Conservation (phyloP, 352 stramenopile genomes). For the Hyaloperonospora arabidopsidis region DNA sequence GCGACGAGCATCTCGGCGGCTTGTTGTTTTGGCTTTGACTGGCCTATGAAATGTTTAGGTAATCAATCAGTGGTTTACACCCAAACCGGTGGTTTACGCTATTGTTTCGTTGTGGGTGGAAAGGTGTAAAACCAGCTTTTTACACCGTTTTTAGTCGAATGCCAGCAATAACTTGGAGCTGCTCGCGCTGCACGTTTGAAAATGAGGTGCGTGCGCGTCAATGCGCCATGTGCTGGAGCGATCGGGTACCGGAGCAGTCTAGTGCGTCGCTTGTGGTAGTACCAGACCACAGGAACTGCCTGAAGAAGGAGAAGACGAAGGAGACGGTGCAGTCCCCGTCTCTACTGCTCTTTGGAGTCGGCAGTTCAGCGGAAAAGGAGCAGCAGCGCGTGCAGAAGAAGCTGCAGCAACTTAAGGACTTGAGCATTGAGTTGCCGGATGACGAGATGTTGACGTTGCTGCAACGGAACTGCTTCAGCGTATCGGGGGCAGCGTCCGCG, state of each 20-base stretch:
- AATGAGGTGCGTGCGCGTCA: conserved; percentile 31
- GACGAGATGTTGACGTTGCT: conserved; percentile 50
- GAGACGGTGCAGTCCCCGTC: conserved; percentile 19
- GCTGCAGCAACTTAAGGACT: conserved; percentile 61
- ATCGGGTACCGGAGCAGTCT: conserved; percentile 1
- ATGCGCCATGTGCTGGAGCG: conserved; percentile 52
- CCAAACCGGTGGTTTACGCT: too few relatives aligned
- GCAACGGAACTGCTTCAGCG: conserved; percentile 66
- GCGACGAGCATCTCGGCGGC: too few relatives aligned
- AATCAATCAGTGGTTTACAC: too few relatives aligned
- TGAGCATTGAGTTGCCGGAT: conserved; percentile 59
- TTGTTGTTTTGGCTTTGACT: too few relatives aligned
- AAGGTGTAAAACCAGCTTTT: too few relatives aligned
- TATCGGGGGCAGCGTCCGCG: conserved; percentile 54
- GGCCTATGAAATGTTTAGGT: too few relatives aligned
- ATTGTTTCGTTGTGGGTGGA: too few relatives aligned
- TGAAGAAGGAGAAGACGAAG: conserved; percentile 6
- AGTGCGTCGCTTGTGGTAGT: neutral
- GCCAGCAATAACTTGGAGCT: conserved; percentile 40
- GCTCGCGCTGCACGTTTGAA: conserved; percentile 66
- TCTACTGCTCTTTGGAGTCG: conserved; percentile 45
- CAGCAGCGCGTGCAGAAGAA: conserved; percentile 53
- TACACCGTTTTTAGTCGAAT: too few relatives aligned
- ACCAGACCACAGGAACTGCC: too few relatives aligned
- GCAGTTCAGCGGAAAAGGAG: conserved; percentile 60